These are phyloP conservation scores for Hypericum androsaemum DNA, from an alignment of 345 rosid genomes.

Conservation along the genomic window DNA sequence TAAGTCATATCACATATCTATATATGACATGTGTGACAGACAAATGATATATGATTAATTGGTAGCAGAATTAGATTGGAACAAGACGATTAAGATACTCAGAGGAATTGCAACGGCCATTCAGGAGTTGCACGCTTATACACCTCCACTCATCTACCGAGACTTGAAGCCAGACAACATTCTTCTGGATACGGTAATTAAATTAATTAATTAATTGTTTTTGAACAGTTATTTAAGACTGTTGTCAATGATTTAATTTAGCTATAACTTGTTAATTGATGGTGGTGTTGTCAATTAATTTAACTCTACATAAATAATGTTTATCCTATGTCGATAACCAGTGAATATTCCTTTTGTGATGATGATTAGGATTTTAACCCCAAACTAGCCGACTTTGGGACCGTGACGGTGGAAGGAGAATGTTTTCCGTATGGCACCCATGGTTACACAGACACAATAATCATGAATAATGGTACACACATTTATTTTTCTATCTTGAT, in stretches of 20 bases:
- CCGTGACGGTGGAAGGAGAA: constrained; percentile 1
- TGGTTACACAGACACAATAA: constrained; percentile 3
- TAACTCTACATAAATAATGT: too few relatives aligned
- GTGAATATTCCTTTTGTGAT: background rate
- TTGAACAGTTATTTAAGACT: background rate
- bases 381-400: constrained; percentile 15
- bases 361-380: constrained; percentile 12
- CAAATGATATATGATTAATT: background rate
- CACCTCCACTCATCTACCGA: constrained; percentile 10
- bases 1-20: background rate
- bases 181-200: constrained; percentile 11
- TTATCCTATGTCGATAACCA: too few relatives aligned
- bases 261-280: too few relatives aligned
- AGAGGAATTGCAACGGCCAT: constrained; percentile 6
- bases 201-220: too few relatives aligned
- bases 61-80: background rate
- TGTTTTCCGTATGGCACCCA: background rate
- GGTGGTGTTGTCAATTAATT: too few relatives aligned
- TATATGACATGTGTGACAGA: background rate
- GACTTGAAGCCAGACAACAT: constrained; percentile 12
- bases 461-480: background rate
- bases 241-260: too few relatives aligned
- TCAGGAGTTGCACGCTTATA: background rate
- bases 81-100: constrained; percentile 1
- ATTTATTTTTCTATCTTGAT: too few relatives aligned